These are phyloP conservation scores for Lippia alba DNA, from an alignment of 305 asterid genomes.

Conservation along the genomic window DNA sequence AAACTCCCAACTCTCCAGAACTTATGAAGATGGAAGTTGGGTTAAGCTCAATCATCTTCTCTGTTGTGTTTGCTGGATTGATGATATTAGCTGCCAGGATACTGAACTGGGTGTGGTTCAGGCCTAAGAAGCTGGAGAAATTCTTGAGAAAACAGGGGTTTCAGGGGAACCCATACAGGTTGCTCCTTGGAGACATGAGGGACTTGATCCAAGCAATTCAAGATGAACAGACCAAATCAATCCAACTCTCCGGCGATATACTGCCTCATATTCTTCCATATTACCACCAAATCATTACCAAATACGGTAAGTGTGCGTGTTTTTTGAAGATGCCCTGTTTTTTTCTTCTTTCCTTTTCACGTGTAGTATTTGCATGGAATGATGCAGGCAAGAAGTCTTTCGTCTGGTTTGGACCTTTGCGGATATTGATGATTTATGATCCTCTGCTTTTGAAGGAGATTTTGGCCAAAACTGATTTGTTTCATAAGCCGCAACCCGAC, in stretches of 20 bases:
- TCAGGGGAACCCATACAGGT: slow-evolving; percentile 51
- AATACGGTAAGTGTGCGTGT: slow-evolving; percentile 44
- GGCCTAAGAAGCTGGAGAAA: slow-evolving; percentile 50
- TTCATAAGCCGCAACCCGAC: slow-evolving; percentile 51
- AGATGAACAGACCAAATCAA: slow-evolving; percentile 37
- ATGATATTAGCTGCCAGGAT: no score
- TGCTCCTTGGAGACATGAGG: slow-evolving; percentile 50
- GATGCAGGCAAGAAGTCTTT: slow-evolving; percentile 50
- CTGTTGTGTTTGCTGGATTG: no score
- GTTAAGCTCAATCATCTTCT: no score
- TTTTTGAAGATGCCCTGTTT: not conserved
- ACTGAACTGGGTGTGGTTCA: slow-evolving; percentile 50
- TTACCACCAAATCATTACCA: slow-evolving; percentile 24
- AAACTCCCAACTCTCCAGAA: no score
- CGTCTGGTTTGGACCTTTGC: slow-evolving; percentile 62
- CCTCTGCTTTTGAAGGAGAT: slow-evolving; percentile 58
- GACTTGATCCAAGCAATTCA: slow-evolving; percentile 22
- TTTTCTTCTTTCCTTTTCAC: not conserved
- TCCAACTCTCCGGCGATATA: slow-evolving; percentile 37
- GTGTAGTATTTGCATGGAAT: not conserved
- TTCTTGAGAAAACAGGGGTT: slow-evolving; percentile 55
- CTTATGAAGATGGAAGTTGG: no score
- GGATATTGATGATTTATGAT: slow-evolving; percentile 43
- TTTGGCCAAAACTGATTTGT: slow-evolving; percentile 39
- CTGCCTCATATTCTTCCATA: slow-evolving; percentile 38